Evolutionary conservation across 1,284 basidiomycete genomes (phyloP).

Genomic region (Puccinia horiana): DNA sequence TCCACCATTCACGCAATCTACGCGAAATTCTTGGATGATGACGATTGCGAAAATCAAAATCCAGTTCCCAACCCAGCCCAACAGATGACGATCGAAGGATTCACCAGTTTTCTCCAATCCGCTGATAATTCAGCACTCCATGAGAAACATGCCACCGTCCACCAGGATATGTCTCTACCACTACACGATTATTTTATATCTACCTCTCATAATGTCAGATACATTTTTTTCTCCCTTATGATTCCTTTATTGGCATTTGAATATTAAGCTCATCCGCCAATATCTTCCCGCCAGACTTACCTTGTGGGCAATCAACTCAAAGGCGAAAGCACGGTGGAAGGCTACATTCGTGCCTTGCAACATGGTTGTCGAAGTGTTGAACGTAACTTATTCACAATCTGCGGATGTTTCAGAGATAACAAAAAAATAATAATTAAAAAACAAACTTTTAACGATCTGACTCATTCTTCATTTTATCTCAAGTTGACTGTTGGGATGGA

Average conservation of each 20-base stretch:
- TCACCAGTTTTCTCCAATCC: conserved; percentile 75
- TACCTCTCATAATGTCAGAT: conserved; percentile 78
- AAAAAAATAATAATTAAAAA: too few species aligned
- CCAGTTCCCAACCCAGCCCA: conserved; percentile 25
- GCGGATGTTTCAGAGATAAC: conserved; percentile 13
- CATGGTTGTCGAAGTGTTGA: conserved; percentile 91
- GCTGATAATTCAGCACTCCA: conserved; percentile 67
- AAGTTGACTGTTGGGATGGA: conserved; percentile 93
- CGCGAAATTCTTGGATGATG: conserved; percentile 55
- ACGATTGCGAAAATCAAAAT: conserved; percentile 51
- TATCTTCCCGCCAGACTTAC: conserved; percentile 67
- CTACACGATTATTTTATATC: conserved; percentile 87
- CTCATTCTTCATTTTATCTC: neutral
- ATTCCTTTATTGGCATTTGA: neutral
- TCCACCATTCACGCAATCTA: conserved; percentile 50
- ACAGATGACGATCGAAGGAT: conserved; percentile 66
- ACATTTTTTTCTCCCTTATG: neutral
- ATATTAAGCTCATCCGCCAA: neutral
- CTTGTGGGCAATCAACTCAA: conserved; percentile 90
- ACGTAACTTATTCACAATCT: conserved; percentile 63
- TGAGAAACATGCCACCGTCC: conserved; percentile 62
- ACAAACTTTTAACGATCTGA: neutral
- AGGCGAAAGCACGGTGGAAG: conserved; percentile 90
- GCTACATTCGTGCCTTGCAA: conserved; percentile 88
- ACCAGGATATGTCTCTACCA: conserved; percentile 75